Conservation (phyloP, 2,329 filamentous ascomycete species). For the Trichothecium sympodiale region DNA sequence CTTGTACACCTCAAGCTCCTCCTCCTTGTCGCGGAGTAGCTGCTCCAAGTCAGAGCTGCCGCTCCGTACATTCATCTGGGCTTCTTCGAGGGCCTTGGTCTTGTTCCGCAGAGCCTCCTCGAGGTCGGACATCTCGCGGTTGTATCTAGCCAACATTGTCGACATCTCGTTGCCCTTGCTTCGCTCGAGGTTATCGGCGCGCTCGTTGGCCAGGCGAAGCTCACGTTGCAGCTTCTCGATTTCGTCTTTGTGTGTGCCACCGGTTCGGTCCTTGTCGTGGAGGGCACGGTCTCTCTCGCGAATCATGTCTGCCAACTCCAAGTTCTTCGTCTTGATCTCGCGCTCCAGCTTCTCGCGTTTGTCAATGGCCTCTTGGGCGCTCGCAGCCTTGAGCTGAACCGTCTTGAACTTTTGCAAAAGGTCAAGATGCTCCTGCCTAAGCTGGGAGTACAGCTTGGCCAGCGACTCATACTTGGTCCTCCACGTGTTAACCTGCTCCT, state of each 20-base stretch:
- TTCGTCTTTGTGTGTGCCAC: constrained; percentile 82
- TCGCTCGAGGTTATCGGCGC: constrained; percentile 83
- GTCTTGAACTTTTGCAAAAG: constrained; percentile 92
- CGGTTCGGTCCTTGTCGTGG: constrained; percentile 83
- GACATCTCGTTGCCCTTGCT: constrained; percentile 93
- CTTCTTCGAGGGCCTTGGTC: constrained; percentile 74
- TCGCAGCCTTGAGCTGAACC: constrained; percentile 91
- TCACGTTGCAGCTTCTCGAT: constrained; percentile 90
- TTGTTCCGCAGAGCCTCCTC: constrained; percentile 88
- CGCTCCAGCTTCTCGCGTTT: constrained; percentile 88
- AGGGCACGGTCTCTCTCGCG: constrained; percentile 86
- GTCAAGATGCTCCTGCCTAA: constrained; percentile 90
- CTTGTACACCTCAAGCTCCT: constrained; percentile 96
- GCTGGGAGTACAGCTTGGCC: constrained; percentile 92
- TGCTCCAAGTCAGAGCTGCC: constrained; percentile 79
- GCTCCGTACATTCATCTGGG: constrained; percentile 66
- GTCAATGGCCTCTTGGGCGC: constrained; percentile 93
- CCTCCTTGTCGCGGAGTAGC: constrained; percentile 84
- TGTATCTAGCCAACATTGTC: constrained; percentile 89
- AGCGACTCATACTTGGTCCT: constrained; percentile 92
- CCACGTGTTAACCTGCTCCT: constrained; percentile 98
- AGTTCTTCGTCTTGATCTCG: constrained; percentile 97
- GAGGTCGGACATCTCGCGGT: constrained; percentile 91
- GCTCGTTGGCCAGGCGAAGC: constrained; percentile 81
- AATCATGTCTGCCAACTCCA: constrained; percentile 99